Evolutionary conservation across 1,284 basidiomycete genomes (phyloP), one percentile per base, ranked within the genome.

Genomic region (Inonotus obliquus): DNA sequence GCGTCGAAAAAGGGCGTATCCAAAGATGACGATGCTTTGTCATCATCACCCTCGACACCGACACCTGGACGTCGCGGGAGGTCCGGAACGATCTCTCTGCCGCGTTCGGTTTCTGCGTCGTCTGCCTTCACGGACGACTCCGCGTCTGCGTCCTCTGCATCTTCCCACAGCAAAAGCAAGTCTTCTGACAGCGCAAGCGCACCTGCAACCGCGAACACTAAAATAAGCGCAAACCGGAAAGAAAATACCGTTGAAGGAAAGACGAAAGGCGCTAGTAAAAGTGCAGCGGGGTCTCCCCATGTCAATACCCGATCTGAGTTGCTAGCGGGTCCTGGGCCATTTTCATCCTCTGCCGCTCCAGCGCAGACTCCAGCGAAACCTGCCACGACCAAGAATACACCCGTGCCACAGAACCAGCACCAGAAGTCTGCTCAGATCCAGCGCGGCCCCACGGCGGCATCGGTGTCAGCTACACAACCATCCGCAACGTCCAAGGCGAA

Each of bases 231-330:
- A 17, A 29, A 45, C 21, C 17, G 7, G 35, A 19, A 32, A n/a
- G 38, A 23, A 44, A 38, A 29, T n/a, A 29, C 21, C 27, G 56
- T 25, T 39, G 27, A 58, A 14, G 32, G 32, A 32, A 52, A 59
- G n/a, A 48, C 47, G 23, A 52, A 25, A 19, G 57, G 38, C 17
- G 48, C 38, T 21, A 27, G 37, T 32, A 57, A 57, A 37, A 62
- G 61, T 27, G 61, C 48, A 48, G n/a, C 61, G 32, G 56, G 27
- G 17, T 62, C 61, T n/a, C 61, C 61, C 6, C 45, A 23, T 35
- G 19, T 35, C 13, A 27, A 37, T 6, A 19, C 54, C 14, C 53
- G 61, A 19, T 47, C 61, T 13, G 61, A 62, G 48, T 45, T 61
- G 45, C 45, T 62, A 17, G 47, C 37, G 21, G 41, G 37, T 7